Evolutionary conservation across 2,329 filamentous ascomycete genomes (phyloP).

Genomic region (Botryotinia calthae): DNA sequence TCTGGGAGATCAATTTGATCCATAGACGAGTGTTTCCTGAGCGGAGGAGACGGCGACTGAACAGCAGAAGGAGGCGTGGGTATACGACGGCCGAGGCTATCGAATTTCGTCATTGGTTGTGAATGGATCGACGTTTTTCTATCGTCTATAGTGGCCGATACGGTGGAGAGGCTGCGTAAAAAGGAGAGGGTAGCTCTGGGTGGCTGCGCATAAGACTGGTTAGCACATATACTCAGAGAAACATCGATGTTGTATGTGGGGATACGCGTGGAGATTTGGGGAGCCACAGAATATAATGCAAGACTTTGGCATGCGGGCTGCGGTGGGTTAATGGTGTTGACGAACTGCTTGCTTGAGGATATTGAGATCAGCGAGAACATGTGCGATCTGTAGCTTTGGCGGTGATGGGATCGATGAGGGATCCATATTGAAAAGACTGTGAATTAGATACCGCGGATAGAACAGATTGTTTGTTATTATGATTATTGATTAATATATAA

Average conservation of each 20-base stretch:
- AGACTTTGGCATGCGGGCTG: neutral
- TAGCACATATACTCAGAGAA: neutral
- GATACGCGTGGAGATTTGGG: neutral
- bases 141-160: neutral
- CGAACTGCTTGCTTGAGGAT: constrained; percentile 19
- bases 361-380: constrained; percentile 22
- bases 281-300: neutral
- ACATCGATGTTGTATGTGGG: neutral
- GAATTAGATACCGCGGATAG: neutral
- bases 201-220: constrained; percentile 2
- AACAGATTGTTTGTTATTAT: neutral
- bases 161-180: constrained; percentile 3
- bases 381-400: constrained; percentile 14
- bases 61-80: neutral
- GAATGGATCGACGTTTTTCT: constrained; percentile 9
- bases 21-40: neutral
- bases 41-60: neutral
- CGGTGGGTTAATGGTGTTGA: neutral
- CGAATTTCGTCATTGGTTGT: constrained; percentile 1
- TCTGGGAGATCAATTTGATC: neutral
- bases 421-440: neutral
- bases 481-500: neutral
- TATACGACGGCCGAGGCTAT: constrained; percentile 13
- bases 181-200: constrained; percentile 9
- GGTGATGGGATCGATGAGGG: neutral